Conservation (phyloP, 2,329 filamentous ascomycete species). For the Scopulariopsis brevicaulis region DNA sequence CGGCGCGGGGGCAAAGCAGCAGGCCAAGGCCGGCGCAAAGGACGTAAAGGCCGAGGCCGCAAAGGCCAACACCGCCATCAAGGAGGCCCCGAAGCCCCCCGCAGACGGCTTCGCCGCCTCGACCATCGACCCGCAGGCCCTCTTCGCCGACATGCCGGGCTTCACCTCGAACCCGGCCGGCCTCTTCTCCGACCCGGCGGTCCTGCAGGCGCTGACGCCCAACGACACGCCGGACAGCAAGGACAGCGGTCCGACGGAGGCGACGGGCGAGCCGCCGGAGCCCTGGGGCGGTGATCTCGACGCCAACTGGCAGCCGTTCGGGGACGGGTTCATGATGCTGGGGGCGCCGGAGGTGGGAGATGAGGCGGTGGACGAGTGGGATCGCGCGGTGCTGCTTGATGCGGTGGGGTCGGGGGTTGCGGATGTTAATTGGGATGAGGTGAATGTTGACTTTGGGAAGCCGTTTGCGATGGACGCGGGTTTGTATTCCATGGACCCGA, state of each 20-base stretch:
- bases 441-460: constrained; percentile 37
- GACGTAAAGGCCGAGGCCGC: neutral
- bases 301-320: constrained; percentile 37
- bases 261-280: constrained; percentile 51
- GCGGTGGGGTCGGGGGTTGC: constrained; percentile 13
- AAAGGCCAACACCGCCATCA: constrained; percentile 12
- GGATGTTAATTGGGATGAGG: constrained; percentile 36
- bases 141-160: constrained; percentile 27
- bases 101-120: constrained; percentile 22
- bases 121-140: constrained; percentile 26
- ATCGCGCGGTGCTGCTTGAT: constrained; percentile 8
- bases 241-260: constrained; percentile 46
- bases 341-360: constrained; percentile 18
- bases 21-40: neutral
- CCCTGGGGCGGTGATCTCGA: constrained; percentile 38
- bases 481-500: constrained; percentile 20
- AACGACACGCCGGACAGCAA: constrained; percentile 55
- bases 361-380: neutral
- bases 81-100: constrained; percentile 11
- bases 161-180: constrained; percentile 28
- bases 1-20: constrained; percentile 2
- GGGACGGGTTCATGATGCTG: constrained; percentile 30
- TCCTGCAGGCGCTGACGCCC: constrained; percentile 44
- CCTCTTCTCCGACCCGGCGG: constrained; percentile 38
- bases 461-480: constrained; percentile 38